A percentile compares a stretch with the other conserved stretches of the same genome.
Evolutionary conservation across 306 rosid species (phyloP).

Genomic region (Elaeagnus macrophylla): DNA sequence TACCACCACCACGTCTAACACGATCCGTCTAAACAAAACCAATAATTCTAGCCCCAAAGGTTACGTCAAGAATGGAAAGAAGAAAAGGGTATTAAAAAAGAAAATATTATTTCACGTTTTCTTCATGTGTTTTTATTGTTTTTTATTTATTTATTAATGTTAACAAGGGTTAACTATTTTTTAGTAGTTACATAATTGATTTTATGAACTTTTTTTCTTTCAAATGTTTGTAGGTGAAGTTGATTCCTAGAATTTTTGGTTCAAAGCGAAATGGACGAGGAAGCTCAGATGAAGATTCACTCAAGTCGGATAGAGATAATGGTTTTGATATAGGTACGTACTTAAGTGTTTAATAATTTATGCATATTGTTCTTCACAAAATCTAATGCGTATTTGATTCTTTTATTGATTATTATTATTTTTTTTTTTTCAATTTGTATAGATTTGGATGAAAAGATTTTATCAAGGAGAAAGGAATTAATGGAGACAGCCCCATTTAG

Average conservation of each 20-base stretch:
- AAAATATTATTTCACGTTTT: too few species aligned
- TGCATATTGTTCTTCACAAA: background rate
- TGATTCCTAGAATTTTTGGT: conserved; percentile 63
- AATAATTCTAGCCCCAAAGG: conserved; percentile 15
- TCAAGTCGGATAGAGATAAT: conserved; percentile 45
- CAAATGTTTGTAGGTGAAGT: conserved; percentile 29
- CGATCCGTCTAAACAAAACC: background rate
- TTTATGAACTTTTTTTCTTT: background rate
- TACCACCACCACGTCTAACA: background rate
- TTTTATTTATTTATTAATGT: background rate
- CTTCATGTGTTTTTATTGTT: background rate
- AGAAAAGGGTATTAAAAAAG: conserved; percentile 41
- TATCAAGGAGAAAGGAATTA: conserved; percentile 45
- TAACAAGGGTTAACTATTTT: background rate
- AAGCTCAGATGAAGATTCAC: conserved; percentile 42
- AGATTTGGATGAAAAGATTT: conserved; percentile 51
- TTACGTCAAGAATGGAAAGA: conserved; percentile 46
- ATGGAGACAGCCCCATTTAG: conserved; percentile 31
- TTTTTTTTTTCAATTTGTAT: background rate
- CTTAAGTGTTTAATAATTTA: too few species aligned
- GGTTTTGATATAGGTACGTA: background rate
- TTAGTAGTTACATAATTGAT: background rate
- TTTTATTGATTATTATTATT: background rate
- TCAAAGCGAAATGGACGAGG: conserved; percentile 42
- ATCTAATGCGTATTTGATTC: background rate